Percentiles rank a stretch among this genome's conserved stretches.
Evolutionary conservation across 75 land plant species (phyloP).

Genomic region (Cryptomeria japonica): DNA sequence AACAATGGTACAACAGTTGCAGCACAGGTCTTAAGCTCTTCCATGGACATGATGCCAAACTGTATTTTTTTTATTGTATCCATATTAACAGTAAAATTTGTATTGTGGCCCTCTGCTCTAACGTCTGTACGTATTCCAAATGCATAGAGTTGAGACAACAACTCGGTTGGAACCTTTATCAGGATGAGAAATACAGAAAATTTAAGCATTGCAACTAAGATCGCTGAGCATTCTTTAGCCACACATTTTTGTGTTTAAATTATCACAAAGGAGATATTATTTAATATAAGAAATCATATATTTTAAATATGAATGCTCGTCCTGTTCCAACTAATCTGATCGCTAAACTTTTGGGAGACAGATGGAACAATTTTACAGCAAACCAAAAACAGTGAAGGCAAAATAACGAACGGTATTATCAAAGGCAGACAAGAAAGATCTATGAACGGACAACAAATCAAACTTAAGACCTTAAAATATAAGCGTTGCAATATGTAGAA

Average conservation of each 20-base stretch:
- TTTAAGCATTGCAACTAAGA: not conserved
- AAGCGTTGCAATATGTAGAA: not conserved
- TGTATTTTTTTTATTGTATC: not conserved
- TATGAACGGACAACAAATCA: not conserved
- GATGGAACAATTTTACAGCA: not conserved
- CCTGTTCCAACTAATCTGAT: not conserved
- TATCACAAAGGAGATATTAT: too few relatives aligned
- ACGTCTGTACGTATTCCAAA: not conserved
- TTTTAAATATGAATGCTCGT: not conserved
- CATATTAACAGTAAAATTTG: not conserved
- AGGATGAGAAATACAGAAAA: not conserved
- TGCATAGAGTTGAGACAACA: not conserved
- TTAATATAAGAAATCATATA: not conserved
- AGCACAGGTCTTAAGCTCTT: not conserved
- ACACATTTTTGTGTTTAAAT: not conserved
- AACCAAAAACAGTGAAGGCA: not conserved
- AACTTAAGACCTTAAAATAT: not conserved
- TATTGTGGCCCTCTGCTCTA: not conserved
- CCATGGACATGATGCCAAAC: not conserved
- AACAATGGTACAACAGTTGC: too few relatives aligned
- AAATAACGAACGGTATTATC: not conserved
- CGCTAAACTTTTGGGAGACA: not conserved
- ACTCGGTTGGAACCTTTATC: not conserved
- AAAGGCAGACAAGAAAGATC: not conserved
- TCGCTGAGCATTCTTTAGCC: not conserved